Conservation (phyloP, 2,329 filamentous ascomycete genomes). For the Lachnellula subtilissima region DNA sequence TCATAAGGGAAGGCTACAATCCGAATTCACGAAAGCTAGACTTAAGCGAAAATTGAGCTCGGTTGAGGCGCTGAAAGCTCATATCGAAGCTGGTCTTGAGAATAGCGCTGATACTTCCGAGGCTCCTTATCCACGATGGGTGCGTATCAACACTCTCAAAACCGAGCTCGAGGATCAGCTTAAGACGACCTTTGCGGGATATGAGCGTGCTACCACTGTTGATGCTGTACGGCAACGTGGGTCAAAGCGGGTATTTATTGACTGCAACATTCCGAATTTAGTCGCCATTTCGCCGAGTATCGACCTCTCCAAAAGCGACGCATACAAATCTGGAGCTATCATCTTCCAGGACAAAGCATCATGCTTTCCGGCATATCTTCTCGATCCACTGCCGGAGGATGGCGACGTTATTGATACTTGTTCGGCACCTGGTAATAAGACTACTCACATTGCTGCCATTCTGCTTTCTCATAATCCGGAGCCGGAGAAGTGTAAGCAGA, state of each 20-base stretch:
- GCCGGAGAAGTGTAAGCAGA: conserved; percentile 32
- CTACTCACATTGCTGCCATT: conserved; percentile 83
- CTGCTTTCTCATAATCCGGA: conserved; percentile 39
- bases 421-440: conserved; percentile 95
- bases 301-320: conserved; percentile 67
- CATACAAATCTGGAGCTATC: conserved; percentile 71
- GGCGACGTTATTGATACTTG: conserved; percentile 89
- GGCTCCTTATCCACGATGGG: conserved; percentile 75
- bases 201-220: conserved; percentile 52
- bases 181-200: conserved; percentile 66
- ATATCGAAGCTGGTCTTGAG: conserved; percentile 49
- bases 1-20: conserved; percentile 74
- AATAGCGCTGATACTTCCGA: conserved; percentile 32
- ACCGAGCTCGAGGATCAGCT: conserved; percentile 68
- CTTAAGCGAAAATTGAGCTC: conserved; percentile 66
- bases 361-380: conserved; percentile 88
- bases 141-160: conserved; percentile 77
- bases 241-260: conserved; percentile 60
- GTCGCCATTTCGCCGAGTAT: conserved; percentile 68
- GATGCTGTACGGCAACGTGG: conserved; percentile 46
- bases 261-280: conserved; percentile 76
- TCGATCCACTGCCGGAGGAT: conserved; percentile 62
- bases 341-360: conserved; percentile 97
- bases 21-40: conserved; percentile 77
- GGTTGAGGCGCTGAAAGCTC: conserved; percentile 58